Conservation (phyloP, 2,329 filamentous ascomycete genomes). For the Tolypocladium pustulatum region DNA sequence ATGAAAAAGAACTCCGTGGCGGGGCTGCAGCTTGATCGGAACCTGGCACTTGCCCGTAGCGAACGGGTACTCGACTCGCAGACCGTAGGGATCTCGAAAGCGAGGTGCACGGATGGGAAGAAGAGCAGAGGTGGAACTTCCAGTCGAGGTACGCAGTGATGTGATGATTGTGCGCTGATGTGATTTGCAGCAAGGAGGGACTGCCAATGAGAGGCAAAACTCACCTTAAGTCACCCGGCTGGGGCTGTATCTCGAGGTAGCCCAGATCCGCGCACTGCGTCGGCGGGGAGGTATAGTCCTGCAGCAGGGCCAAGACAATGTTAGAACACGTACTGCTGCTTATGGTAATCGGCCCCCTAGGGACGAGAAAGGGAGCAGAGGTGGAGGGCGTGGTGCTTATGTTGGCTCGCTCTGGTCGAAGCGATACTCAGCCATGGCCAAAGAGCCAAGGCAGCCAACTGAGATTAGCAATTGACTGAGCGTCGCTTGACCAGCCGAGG, state of each 20-base stretch:
- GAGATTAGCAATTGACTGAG: background rate
- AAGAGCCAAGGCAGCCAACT: background rate
- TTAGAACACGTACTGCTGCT: constrained; percentile 5
- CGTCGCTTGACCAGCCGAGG: background rate
- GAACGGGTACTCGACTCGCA: background rate
- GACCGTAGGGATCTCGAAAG: constrained; percentile 1
- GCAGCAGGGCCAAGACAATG: constrained; percentile 20
- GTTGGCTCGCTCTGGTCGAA: background rate
- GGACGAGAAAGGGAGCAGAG: background rate
- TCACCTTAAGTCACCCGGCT: constrained; percentile 44
- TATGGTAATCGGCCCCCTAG: background rate
- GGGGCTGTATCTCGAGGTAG: constrained; percentile 40
- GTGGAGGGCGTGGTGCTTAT: background rate
- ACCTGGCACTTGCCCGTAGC: constrained; percentile 1
- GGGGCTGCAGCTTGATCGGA: background rate
- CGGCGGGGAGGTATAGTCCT: constrained; percentile 47
- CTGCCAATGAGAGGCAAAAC: constrained; percentile 19
- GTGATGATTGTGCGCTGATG: constrained; percentile 3
- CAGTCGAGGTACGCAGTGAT: background rate
- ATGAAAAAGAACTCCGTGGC: background rate
- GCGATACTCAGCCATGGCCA: background rate
- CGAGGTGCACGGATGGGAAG: background rate
- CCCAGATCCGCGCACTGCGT: constrained; percentile 34
- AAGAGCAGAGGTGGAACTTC: background rate
- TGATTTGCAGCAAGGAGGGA: constrained; percentile 6